phyloP scores from a whole-genome alignment of 306 rosid species.

The Begonia masoniana region DNA sequence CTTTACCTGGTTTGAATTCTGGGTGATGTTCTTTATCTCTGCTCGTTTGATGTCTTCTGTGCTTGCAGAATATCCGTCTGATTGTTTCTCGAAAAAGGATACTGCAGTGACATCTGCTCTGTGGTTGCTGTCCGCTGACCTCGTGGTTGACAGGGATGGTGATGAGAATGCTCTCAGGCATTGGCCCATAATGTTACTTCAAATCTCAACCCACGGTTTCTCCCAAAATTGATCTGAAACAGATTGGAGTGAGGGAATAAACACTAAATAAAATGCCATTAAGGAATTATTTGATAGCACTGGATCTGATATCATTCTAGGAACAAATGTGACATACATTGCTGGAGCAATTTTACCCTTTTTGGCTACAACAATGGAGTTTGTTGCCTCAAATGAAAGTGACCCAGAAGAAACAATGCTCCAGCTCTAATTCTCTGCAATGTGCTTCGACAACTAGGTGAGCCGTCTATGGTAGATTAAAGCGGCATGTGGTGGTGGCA shows the following conservation, averaged over 20 bases:
- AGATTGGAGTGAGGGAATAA: conserved; percentile 63
- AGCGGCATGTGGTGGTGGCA: no score
- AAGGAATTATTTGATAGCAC: conserved; percentile 21
- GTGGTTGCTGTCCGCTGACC: conserved; percentile 64
- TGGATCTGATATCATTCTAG: conserved; percentile 71
- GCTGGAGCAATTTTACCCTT: conserved; percentile 63
- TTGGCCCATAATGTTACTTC: conserved; percentile 44
- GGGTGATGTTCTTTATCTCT: conserved; percentile 88
- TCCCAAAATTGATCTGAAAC: conserved; percentile 30
- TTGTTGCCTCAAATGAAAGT: conserved; percentile 25
- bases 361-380: conserved; percentile 68
- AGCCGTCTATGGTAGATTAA: conserved; percentile 35
- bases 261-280: conserved; percentile 46
- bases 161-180: conserved; percentile 50
- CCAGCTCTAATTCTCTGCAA: conserved; percentile 58
- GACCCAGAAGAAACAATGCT: no score
- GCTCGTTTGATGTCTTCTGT: conserved; percentile 82
- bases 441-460: conserved; percentile 57
- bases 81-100: conserved; percentile 44
- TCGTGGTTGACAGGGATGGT: conserved; percentile 69
- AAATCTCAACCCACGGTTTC: conserved; percentile 33
- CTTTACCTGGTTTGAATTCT: conserved; percentile 4
- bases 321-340: conserved; percentile 80
- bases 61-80: conserved; percentile 52
- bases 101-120: conserved; percentile 72